Evolutionary conservation across 306 rosid genomes (phyloP), one percentile per base, ranked within the genome.

Genomic region (Delonix regia): DNA sequence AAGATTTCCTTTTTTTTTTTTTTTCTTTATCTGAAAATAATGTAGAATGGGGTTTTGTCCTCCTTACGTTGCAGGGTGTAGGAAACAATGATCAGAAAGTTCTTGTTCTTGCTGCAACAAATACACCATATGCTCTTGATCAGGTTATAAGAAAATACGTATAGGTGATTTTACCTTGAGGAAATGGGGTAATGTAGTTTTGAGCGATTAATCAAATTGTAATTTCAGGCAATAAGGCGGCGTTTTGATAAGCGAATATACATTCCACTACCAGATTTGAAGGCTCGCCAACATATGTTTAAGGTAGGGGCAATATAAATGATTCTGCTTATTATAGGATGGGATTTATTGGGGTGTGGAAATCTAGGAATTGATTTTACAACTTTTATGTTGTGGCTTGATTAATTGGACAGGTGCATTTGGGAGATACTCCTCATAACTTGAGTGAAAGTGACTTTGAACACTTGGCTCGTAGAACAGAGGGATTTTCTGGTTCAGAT

Each of bases 231-330:
- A 64, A 93, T 96, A 76, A 90, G 99, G 80, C 88, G 99, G 68
- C 99, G 99, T 80, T 96, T 96, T 24, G 99, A 96, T 81, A 96
- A 96, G 91, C 98, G 99, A 33, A 96, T 96, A 83, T 93, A 96
- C 83, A 96, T 96, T 81, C 99, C 99, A 24, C 98, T 96, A 3
- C 99, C 99, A 69, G 99, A 96, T 84, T 51, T 65, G 38, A 96
- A 96, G 84, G 98, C 99, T 79, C 92, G 99, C 69, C 98, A 93
- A 69, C 98, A 93, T 83, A 96, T 96, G 90, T 96, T 96, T 88
- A 96, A 96, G 88, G 99, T 87, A 78, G 82, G 83, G 77, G 60
- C 12, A 79, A 80, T 77, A 61, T 75, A 44, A 45, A 33, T 63
- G 62, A 73, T 74, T 65, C 74, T 73, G 14, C 44, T 74, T 66